Evolutionary conservation across 441 rosid species (phyloP).

Genomic region (Melastoma candidum): DNA sequence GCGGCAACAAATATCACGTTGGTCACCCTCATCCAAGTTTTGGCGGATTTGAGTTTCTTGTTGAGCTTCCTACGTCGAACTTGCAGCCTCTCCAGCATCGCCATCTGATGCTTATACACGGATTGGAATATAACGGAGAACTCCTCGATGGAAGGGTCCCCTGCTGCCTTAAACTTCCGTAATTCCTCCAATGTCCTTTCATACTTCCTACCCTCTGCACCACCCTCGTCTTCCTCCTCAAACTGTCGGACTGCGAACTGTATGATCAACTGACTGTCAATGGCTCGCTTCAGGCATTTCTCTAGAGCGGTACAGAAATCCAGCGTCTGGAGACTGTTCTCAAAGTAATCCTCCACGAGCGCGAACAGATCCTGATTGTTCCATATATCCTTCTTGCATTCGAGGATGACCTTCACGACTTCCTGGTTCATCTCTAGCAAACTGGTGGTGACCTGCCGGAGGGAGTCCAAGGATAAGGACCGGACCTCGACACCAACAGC

Average conservation of each 20-base stretch:
- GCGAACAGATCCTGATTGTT: constrained; percentile 38
- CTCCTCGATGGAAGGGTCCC: constrained; percentile 46
- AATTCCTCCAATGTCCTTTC: constrained; percentile 46
- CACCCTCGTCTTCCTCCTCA: constrained; percentile 26
- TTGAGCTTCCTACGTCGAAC: constrained; percentile 34
- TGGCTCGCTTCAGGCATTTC: constrained; percentile 45
- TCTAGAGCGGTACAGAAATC: constrained; percentile 55
- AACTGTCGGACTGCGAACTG: constrained; percentile 41
- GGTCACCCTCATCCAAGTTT: constrained; percentile 49
- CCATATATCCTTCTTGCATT: constrained; percentile 50
- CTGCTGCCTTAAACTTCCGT: constrained; percentile 35
- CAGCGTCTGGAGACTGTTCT: constrained; percentile 39
- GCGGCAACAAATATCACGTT: constrained; percentile 46
- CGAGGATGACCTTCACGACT: constrained; percentile 40
- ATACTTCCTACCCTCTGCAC: constrained; percentile 28
- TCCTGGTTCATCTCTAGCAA: constrained; percentile 64
- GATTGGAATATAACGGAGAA: constrained; percentile 35
- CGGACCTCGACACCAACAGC: constrained; percentile 37
- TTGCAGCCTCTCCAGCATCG: constrained; percentile 36
- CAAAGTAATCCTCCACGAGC: constrained; percentile 49
- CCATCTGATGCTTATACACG: constrained; percentile 36
- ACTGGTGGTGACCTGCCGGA: constrained; percentile 43
- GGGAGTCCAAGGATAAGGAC: constrained; percentile 44
- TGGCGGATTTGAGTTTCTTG: constrained; percentile 35
- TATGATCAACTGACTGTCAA: constrained; percentile 40